phyloP scores from a whole-genome alignment of 2,329 filamentous ascomycete species.

The Hypocrella siamensis region DNA sequence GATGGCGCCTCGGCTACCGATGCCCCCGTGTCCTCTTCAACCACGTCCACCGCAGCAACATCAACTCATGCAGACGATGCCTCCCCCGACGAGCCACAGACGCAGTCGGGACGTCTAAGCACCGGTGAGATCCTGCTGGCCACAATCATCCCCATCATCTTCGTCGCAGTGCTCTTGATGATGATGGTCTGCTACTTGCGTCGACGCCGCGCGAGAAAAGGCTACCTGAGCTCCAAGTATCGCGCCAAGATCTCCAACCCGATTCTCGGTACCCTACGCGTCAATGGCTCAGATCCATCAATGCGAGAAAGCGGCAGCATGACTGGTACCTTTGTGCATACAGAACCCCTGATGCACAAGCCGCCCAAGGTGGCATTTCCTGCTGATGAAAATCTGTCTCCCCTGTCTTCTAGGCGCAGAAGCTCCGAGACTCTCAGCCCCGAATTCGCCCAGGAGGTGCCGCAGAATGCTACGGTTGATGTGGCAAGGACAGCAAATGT shows the following conservation, averaged over 20 bases:
- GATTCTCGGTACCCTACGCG: constrained; percentile 11
- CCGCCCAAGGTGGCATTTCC: constrained; percentile 8
- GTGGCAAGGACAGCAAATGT: constrained; percentile 8
- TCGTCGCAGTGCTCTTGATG: constrained; percentile 16
- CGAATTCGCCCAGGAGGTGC: constrained; percentile 9
- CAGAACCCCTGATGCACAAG: constrained; percentile 7
- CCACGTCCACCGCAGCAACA: constrained; percentile 9
- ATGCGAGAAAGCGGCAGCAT: constrained; percentile 10
- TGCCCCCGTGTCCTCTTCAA: constrained; percentile 8
- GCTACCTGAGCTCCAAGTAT: constrained; percentile 13
- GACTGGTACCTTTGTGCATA: constrained; percentile 2
- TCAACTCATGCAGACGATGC: constrained; percentile 9
- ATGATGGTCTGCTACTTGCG: constrained; percentile 18
- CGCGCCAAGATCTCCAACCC: constrained; percentile 18
- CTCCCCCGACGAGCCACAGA: constrained; percentile 4
- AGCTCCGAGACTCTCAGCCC: constrained; percentile 13
- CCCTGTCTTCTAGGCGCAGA: constrained; percentile 8
- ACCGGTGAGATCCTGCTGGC: constrained; percentile 24
- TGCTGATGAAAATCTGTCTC: constrained; percentile 12
- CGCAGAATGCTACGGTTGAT: constrained; percentile 10
- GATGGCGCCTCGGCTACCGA: constrained; percentile 11
- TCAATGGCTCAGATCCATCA: constrained; percentile 11
- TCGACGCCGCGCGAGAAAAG: constrained; percentile 13
- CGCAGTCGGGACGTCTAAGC: constrained; percentile 9
- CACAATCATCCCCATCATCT: constrained; percentile 26